Base-by-base conservation (phyloP, 202 grass and related monocot genomes). In the Zizania palustris region DNA sequence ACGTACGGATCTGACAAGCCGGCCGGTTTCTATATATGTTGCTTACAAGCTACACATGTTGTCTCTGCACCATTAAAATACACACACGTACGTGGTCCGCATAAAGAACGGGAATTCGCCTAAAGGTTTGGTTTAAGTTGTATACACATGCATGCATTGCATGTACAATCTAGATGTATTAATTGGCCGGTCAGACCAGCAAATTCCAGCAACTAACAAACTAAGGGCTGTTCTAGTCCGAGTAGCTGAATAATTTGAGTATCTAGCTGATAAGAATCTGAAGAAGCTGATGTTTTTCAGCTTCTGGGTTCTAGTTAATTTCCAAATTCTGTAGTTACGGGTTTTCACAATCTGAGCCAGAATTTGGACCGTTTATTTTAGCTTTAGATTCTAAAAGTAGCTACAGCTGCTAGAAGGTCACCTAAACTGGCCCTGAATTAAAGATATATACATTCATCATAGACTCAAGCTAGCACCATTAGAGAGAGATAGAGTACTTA, bases 21-120 rank as follows among this genome's bases (percentile, higher is more conserved):
- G 53, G 16, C 58, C 39, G 53, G 13, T 79, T 21, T 55, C 35
- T 35, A 16, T 55, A 35, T 35, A 16, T 88, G 76, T 83, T 79
- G 75, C 85, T 83, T 88, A 58, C 5, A 87, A 83, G 80, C 75
- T 74, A 87, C 80, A 87, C 80, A 74, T 60, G 41, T 41, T 87
- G 80, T 73, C n/a, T n/a, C n/a, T n/a, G n/a, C 45, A 42, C 8
- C 41, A 63, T 35, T 35, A 34, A 14, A 67, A 45, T 60, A 79
- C 56, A 34, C 14, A 62, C 37, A 13, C 60, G 45, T n/a, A n/a
- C n/a, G n/a, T n/a, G n/a, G n/a, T 38, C 44, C 28, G 75, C 40
- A 48, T 45, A 69, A 36, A 55, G 8, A 66, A 78, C 22, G 11
- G 54, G 48, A 16, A 49, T 46, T 78, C 34, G 39, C 48, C 48